Evolutionary conservation across 2,329 filamentous ascomycete genomes (phyloP), one percentile per base, ranked within the genome.

Genomic region (Colletotrichum endophyticum): DNA sequence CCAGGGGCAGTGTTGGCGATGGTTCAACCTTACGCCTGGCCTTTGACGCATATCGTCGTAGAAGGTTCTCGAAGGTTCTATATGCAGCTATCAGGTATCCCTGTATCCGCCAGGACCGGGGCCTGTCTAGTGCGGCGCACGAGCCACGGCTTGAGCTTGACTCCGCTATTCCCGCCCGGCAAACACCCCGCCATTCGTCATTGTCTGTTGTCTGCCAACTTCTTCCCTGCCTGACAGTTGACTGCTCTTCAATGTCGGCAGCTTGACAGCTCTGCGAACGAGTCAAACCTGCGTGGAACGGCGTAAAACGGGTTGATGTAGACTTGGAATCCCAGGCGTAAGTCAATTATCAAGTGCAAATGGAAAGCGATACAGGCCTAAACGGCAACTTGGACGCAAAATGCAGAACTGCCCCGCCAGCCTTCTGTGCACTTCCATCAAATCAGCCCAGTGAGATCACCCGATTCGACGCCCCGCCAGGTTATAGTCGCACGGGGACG

Each of bases 1-100:
- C 19, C 5, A 13, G 13, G 8, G n/a, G 19, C 36, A 4, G 22
- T 32, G 32, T 22, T n/a, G 7, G 32, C 34, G n/a, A 63, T 34
- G 27, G 22, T 27, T 28, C 9, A n/a, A 53, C 49, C 22, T 44
- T 11, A 22, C 15, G n/a, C 32, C 25, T 34, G 7, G n/a, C 15
- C 28, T 63, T n/a, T 49, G 39, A 32, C 16, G 59, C 44, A 70
- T 61, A 67, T 53, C 44, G 36, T 44, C 25, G 74, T 80, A 62
- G 83, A 84, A 83, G 79, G 71, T 84, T 83, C 82, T 79, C 79
- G 82, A 83, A 84, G 78, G 61, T 84, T 84, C 82, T 19, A 63
- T 34, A 62, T 30, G n/a, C 49, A 39, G 49, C 12, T 63, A 66
- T 19, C 39, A 66, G 49, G 25, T 27, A 73, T 32, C n/a, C 22